Evolutionary conservation across 306 rosid genomes (phyloP).

Genomic region (Astragalus membranaceus): DNA sequence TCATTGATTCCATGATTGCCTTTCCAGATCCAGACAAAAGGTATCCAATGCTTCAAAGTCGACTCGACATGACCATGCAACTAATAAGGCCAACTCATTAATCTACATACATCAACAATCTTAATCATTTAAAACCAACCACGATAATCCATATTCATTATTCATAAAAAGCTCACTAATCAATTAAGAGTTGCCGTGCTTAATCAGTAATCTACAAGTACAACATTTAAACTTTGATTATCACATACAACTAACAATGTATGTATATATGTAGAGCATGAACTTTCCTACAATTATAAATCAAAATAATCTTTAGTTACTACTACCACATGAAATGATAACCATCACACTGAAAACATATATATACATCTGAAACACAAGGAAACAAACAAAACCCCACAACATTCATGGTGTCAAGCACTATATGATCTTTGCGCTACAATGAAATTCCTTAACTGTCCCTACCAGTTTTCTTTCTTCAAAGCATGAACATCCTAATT

Average conservation of each 20-base stretch:
- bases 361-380: conserved; percentile 35
- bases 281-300: conserved; percentile 20
- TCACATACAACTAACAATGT: background rate
- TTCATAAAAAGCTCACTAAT: background rate
- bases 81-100: background rate
- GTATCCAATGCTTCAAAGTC: background rate
- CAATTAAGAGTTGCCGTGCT: background rate
- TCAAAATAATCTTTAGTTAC: conserved; percentile 19
- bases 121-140: background rate
- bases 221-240: background rate
- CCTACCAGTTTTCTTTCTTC: conserved; percentile 34
- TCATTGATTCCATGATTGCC: background rate
- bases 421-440: conserved; percentile 26
- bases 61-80: background rate
- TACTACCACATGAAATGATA: conserved; percentile 25
- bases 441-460: conserved; percentile 16
- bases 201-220: background rate
- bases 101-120: background rate
- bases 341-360: conserved; percentile 29
- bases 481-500: conserved; percentile 32
- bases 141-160: background rate
- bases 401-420: conserved; percentile 30
- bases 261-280: background rate
- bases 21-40: background rate
- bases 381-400: conserved; percentile 37